Evolutionary conservation across 257 asterid species (phyloP).

Genomic region (Solanum tarapatanum): DNA sequence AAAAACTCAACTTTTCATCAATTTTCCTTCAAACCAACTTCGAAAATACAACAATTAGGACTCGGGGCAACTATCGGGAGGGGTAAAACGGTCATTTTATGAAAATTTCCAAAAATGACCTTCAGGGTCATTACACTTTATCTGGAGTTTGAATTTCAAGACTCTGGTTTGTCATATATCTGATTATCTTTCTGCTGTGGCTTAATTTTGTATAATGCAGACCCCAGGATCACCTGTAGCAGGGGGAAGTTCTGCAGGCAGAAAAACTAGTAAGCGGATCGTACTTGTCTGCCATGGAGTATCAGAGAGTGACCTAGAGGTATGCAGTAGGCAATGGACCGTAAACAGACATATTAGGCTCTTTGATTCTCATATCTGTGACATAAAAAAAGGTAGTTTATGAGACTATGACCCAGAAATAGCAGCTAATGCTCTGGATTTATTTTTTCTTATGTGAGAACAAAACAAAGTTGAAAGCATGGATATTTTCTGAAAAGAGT

Average conservation of each 20-base stretch:
- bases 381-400: neutral
- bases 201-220: conserved; percentile 45
- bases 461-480: neutral
- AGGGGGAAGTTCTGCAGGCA: conserved; percentile 50
- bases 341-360: neutral
- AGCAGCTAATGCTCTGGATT: neutral
- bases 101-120: too few relatives aligned
- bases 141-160: conserved; percentile 3
- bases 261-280: conserved; percentile 54
- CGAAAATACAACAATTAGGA: too few relatives aligned
- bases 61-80: too few relatives aligned
- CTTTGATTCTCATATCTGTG: neutral
- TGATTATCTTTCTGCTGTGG: neutral
- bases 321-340: conserved; percentile 10
- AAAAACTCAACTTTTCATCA: too few relatives aligned
- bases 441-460: neutral
- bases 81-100: too few relatives aligned
- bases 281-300: conserved; percentile 64
- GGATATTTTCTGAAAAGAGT: neutral
- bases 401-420: neutral
- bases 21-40: too few relatives aligned
- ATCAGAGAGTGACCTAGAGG: conserved; percentile 39
- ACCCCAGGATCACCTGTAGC: conserved; percentile 83
- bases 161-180: neutral
- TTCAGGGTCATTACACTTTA: too few relatives aligned